A percentile compares a stretch with the other conserved stretches of the same genome.
phyloP scores from a whole-genome alignment of 352 stramenopile species.

The Blastocystis sp. region DNA sequence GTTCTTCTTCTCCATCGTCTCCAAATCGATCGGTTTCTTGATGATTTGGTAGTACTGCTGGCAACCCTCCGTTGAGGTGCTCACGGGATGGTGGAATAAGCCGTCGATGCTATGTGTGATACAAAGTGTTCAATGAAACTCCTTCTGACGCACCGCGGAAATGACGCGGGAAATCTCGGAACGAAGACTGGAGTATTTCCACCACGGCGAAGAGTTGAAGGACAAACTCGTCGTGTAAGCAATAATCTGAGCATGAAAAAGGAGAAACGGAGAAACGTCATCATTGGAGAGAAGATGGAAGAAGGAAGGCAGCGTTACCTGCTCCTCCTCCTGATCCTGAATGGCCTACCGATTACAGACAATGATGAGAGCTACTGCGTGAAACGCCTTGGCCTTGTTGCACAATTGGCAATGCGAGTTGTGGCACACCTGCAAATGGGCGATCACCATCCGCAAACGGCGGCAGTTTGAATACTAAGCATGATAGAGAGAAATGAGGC shows the following conservation, averaged over 20 bases:
- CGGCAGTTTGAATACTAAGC: conserved; percentile 13
- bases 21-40: conserved; percentile 79
- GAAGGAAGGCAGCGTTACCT: neutral
- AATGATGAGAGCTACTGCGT: neutral
- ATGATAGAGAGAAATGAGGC: neutral
- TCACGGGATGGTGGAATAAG: conserved; percentile 21
- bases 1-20: conserved; percentile 82
- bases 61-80: neutral
- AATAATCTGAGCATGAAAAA: neutral
- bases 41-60: conserved; percentile 23
- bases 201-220: conserved; percentile 38
- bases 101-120: conserved; percentile 1
- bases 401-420: conserved; percentile 17
- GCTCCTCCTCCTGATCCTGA: neutral
- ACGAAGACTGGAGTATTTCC: conserved; percentile 5
- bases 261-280: neutral
- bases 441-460: conserved; percentile 9
- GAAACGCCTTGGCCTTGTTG: neutral
- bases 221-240: neutral
- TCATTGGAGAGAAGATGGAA: neutral
- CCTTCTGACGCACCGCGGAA: neutral
- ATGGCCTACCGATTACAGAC: neutral
- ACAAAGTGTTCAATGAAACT: neutral
- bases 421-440: conserved; percentile 22
- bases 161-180: conserved; percentile 44